Conservation (phyloP, 805 yeast species). For the Kuraishia piskuri region DNA sequence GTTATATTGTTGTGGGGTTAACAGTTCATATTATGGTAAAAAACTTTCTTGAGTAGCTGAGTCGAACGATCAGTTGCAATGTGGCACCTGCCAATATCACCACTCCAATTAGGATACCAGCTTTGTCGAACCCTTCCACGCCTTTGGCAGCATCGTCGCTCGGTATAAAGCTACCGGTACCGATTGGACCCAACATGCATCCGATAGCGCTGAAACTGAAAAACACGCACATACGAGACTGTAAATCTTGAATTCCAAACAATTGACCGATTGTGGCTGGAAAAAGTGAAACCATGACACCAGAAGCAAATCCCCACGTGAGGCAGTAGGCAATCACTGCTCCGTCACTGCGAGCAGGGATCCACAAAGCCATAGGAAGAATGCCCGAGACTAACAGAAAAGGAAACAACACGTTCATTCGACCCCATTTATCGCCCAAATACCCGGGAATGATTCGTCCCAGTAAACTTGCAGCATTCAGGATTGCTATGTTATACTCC, state of each 20-base stretch:
- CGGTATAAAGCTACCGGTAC: conserved; percentile 25
- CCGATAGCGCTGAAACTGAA: conserved; percentile 21
- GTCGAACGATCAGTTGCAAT: not conserved
- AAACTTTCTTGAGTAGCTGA: not conserved
- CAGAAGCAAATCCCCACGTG: conserved; percentile 26
- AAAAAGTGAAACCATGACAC: conserved; percentile 23
- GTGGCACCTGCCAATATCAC: not conserved
- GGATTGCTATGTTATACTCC: conserved; percentile 7
- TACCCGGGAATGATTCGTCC: conserved; percentile 44
- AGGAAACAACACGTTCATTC: conserved; percentile 29
- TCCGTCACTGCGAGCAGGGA: conserved; percentile 15
- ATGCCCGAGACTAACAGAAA: conserved; percentile 18
- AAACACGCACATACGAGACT: conserved; percentile 21
- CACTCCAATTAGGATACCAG: conserved; percentile 23
- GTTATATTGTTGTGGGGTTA: too few relatives aligned
- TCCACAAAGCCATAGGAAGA: conserved; percentile 23
- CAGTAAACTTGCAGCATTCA: conserved; percentile 35
- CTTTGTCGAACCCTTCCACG: conserved; percentile 18
- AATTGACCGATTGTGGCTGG: conserved; percentile 26
- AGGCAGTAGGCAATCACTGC: conserved; percentile 18
- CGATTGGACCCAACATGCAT: conserved; percentile 24
- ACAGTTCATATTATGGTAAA: not conserved
- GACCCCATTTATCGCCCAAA: conserved; percentile 38
- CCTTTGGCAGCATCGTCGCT: conserved; percentile 7
- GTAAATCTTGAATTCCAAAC: conserved; percentile 20